Percentiles rank a stretch among this genome's conserved stretches.
phyloP scores from a whole-genome alignment of 257 asterid genomes.

The Fraxinus americana region DNA sequence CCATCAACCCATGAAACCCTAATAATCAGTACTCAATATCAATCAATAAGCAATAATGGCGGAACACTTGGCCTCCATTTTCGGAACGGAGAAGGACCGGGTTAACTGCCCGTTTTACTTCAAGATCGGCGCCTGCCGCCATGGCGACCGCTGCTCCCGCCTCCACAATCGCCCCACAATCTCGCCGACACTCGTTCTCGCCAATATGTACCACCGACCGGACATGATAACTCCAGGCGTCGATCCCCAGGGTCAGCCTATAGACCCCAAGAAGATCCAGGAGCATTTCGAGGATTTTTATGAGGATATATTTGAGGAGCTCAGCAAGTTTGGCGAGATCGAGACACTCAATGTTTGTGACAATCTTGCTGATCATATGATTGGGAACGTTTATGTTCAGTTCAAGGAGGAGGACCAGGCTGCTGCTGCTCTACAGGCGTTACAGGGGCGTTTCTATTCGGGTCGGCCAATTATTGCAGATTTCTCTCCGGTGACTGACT shows the following conservation, averaged over 20 bases:
- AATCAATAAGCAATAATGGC: conserved; percentile 22
- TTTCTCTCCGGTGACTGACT: conserved; percentile 15
- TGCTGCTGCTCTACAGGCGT: conserved; percentile 29
- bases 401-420: conserved; percentile 39
- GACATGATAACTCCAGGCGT: conserved; percentile 36
- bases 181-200: conserved; percentile 30
- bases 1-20: neutral
- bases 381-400: conserved; percentile 37
- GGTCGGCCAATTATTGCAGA: conserved; percentile 16
- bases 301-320: conserved; percentile 36
- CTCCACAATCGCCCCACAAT: conserved; percentile 30
- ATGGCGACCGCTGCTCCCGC: conserved; percentile 34
- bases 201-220: conserved; percentile 31
- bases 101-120: conserved; percentile 40
- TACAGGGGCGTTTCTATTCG: conserved; percentile 18
- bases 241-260: conserved; percentile 34
- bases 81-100: conserved; percentile 34
- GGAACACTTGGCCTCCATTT: conserved; percentile 35
- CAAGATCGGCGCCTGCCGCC: conserved; percentile 41
- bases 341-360: conserved; percentile 38
- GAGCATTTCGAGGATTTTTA: conserved; percentile 38
- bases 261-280: conserved; percentile 34
- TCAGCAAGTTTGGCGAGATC: conserved; percentile 37
- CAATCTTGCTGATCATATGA: conserved; percentile 41
- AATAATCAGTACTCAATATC: neutral